Base-by-base conservation (phyloP, 2,329 filamentous ascomycete genomes). In the Botrytis squamosa region DNA sequence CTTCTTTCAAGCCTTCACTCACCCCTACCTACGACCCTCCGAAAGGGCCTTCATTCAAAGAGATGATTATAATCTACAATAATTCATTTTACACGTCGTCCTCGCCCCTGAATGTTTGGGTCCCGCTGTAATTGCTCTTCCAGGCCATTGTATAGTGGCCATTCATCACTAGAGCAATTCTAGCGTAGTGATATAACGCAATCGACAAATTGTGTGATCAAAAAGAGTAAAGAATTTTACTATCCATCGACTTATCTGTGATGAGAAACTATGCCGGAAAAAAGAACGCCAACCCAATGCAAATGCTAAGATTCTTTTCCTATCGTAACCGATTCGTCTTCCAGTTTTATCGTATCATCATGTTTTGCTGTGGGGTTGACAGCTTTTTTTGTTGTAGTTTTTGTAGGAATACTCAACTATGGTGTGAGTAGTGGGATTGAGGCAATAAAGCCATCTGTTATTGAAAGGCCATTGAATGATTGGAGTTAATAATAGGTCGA, bases 271-370 rank as follows among this genome's bases (percentile, higher is more conserved):
- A 42, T 69, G 25, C 18, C n/a, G 36, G 33, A 57, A 42, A 69
- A 10, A 57, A 57, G 49, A 57, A 69, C 66, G 66, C 66, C 66
- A 33, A 33, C 66, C 66, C 38, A 69, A 69, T 69, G 66, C 49
- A 69, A 69, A 57, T 57, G 66, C 49, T 42, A 42, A 69, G 49
- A 69, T 42, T 44, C 52, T 68, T 44, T 57, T 42, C 49, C 49
- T 9, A 44, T 57, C 49, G 36, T 69, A 40, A 57, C 38, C 52
- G 66, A 40, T 22, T 42, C 38, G 44, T 38, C 66, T 38, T 57
- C 38, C 66, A 57, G 52, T 69, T 57, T 44, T 72, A 72, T 72
- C 70, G 70, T 72, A 72, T 72, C 62, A 67, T 72, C 62, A 72
- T 67, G 29, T 57, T 67, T 67, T 38, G 55, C 38, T 29, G 68